A percentile compares a stretch with the other conserved stretches of the same genome.
phyloP scores from a whole-genome alignment of 1,284 basidiomycete species.

The Gymnopus androsaceus region DNA sequence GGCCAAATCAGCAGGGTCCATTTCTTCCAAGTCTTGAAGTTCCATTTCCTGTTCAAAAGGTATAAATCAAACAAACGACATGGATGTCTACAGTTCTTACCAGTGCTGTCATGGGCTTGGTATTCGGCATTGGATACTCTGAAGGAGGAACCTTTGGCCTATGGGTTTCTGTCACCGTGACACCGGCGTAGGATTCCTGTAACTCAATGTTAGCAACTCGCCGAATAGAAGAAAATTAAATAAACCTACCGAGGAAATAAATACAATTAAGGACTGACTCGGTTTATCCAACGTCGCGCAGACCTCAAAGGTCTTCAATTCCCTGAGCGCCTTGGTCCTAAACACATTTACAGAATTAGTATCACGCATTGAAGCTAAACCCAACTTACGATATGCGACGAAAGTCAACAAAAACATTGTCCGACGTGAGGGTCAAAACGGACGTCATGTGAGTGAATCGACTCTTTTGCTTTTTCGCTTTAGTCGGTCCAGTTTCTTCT shows the following conservation, averaged over 20 bases:
- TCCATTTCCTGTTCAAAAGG: slow-evolving; percentile 53
- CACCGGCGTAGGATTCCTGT: slow-evolving; percentile 71
- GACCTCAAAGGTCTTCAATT: slow-evolving; percentile 59
- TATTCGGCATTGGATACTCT: slow-evolving; percentile 66
- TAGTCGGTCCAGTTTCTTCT: slow-evolving; percentile 25
- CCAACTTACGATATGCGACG: slow-evolving; percentile 67
- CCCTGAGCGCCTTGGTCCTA: slow-evolving; percentile 67
- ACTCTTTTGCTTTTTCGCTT: slow-evolving; percentile 45
- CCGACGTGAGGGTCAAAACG: slow-evolving; percentile 73
- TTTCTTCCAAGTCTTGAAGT: slow-evolving; percentile 62
- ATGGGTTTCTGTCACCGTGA: slow-evolving; percentile 51
- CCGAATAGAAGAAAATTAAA: neutral
- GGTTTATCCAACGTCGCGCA: slow-evolving; percentile 64
- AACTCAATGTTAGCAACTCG: neutral
- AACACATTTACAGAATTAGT: slow-evolving; percentile 9
- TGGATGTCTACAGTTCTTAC: slow-evolving; percentile 35
- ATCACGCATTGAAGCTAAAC: neutral
- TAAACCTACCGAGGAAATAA: slow-evolving; percentile 62
- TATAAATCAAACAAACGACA: neutral
- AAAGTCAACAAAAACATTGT: slow-evolving; percentile 72
- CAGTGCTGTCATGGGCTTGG: slow-evolving; percentile 63
- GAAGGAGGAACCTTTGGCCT: slow-evolving; percentile 55
- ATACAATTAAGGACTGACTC: slow-evolving; percentile 67
- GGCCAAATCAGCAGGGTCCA: slow-evolving; percentile 71
- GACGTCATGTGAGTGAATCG: slow-evolving; percentile 59